A percentile compares a stretch with the other conserved stretches of the same genome.
phyloP scores from a whole-genome alignment of 2,329 filamentous ascomycete species.

The Chaetomium olivaceum region DNA sequence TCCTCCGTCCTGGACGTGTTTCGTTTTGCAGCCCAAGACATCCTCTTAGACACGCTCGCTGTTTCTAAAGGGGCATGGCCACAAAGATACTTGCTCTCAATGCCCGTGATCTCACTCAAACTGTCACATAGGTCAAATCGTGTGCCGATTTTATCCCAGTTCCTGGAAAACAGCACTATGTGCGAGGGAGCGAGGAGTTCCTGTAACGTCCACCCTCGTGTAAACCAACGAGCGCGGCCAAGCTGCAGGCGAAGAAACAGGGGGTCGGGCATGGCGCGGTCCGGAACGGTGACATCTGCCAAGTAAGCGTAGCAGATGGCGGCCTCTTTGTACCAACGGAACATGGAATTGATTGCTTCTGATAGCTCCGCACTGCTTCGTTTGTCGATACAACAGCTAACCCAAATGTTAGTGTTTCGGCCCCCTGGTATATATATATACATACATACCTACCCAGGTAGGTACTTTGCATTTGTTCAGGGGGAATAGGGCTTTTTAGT shows the following conservation, averaged over 20 bases:
- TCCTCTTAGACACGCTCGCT: constrained; percentile 15
- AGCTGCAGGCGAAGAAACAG: background rate
- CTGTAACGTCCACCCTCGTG: constrained; percentile 11
- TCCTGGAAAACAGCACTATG: constrained; percentile 4
- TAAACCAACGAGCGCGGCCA: constrained; percentile 12
- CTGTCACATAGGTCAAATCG: accelerated
- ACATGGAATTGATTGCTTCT: constrained; percentile 26
- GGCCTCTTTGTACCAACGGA: constrained; percentile 13
- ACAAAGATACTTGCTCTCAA: constrained; percentile 1
- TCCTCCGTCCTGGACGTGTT: constrained; percentile 19
- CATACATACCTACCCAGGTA: no score
- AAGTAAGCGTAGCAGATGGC: constrained; percentile 20
- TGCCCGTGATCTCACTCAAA: constrained; percentile 2
- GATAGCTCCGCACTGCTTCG: constrained; percentile 18
- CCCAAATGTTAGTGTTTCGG: background rate
- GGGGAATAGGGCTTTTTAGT: background rate
- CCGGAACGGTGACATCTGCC: constrained; percentile 6
- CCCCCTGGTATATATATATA: no score
- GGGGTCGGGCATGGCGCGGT: background rate
- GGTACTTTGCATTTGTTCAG: no score
- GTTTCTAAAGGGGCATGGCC: no score
- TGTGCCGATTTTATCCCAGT: background rate
- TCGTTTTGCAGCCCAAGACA: constrained; percentile 23
- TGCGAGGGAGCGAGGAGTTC: constrained; percentile 13
- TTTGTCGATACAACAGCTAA: constrained; percentile 27